phyloP scores from a whole-genome alignment of 257 asterid species.

The Coffea canephora region DNA sequence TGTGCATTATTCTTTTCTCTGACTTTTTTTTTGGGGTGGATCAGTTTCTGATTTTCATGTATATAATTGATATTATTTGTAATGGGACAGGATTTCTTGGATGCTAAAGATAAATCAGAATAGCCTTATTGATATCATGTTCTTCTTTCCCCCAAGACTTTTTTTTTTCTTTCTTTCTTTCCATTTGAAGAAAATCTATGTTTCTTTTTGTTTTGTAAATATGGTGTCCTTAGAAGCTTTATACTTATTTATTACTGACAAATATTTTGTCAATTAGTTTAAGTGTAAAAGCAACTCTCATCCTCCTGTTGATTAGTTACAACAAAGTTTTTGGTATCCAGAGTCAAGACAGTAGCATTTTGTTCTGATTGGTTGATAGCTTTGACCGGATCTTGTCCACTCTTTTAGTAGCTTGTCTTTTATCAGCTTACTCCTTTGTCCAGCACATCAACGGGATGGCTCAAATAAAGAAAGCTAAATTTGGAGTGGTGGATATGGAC shows the following conservation, averaged over 20 bases:
- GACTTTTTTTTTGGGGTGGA: neutral
- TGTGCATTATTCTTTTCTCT: neutral
- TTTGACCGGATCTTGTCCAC: neutral
- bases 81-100: no score
- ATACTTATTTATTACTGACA: no score
- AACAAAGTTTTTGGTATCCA: neutral
- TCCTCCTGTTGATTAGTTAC: neutral
- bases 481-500: constrained; percentile 91
- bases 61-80: no score
- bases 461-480: constrained; percentile 64
- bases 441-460: constrained; percentile 92
- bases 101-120: no score
- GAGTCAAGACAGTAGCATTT: neutral
- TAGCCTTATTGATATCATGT: no score
- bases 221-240: neutral
- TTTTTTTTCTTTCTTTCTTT: neutral
- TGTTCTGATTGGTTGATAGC: neutral
- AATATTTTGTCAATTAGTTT: neutral
- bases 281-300: neutral
- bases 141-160: no score
- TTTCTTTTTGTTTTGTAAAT: neutral
- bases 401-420: neutral
- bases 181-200: no score
- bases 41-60: no score
- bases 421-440: constrained; percentile 8